These are phyloP conservation scores for Hibiscus tridactylites DNA, from an alignment of 345 rosid species.

Conservation along the genomic window DNA sequence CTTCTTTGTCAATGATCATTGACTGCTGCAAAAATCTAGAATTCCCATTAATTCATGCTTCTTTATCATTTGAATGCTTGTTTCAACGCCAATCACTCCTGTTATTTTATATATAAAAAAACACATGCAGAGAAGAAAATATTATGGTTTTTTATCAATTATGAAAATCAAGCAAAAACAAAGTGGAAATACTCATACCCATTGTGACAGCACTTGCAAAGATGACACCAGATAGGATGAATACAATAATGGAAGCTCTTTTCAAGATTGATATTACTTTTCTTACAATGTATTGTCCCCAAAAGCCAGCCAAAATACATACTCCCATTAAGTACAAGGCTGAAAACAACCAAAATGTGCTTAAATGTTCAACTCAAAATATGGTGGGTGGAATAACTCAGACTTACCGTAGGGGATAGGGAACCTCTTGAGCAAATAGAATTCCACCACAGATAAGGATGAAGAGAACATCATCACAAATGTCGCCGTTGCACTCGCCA, in stretches of 20 bases:
- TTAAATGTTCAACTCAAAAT: too few species aligned
- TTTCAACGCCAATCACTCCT: slow-evolving; percentile 62
- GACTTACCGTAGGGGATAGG: slow-evolving; percentile 84
- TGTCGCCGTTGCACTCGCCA: slow-evolving; percentile 92
- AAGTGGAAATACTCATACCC: slow-evolving; percentile 35
- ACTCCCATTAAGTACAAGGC: slow-evolving; percentile 61
- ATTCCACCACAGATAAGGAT: slow-evolving; percentile 89
- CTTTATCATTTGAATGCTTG: slow-evolving; percentile 51
- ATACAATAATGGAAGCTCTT: slow-evolving; percentile 68
- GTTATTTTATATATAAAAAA: slow-evolving; percentile 4
- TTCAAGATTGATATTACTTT: slow-evolving; percentile 37
- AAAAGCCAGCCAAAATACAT: slow-evolving; percentile 70
- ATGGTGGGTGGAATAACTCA: background rate
- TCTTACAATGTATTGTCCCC: slow-evolving; percentile 79
- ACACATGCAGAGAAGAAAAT: background rate
- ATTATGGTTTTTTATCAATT: background rate
- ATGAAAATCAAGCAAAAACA: background rate
- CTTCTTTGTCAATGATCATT: background rate
- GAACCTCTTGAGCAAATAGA: slow-evolving; percentile 82
- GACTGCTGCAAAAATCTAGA: background rate
- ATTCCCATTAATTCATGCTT: slow-evolving; percentile 79
- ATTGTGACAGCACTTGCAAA: slow-evolving; percentile 77
- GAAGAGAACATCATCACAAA: slow-evolving; percentile 98
- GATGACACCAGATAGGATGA: slow-evolving; percentile 76
- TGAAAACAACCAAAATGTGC: slow-evolving; percentile 17